Base-by-base conservation (phyloP, 305 asterid genomes). In the Stenogyne calaminthoides region DNA sequence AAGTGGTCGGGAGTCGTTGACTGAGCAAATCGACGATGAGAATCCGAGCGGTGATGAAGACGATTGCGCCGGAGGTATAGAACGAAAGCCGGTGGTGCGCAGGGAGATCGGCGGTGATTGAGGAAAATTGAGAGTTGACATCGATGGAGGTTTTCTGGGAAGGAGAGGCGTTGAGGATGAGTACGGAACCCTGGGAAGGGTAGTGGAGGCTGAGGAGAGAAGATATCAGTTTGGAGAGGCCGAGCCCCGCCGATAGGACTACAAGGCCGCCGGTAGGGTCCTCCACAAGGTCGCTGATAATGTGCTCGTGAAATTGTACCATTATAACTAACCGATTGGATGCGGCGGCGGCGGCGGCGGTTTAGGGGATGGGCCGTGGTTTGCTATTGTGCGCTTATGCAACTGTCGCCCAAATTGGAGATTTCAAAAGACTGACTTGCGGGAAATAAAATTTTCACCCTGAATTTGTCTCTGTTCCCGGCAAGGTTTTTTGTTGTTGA, bases 1-100 rank as follows among this genome's bases (percentile, higher is more conserved):
- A 54, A 47, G 87, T 83, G 20, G 93, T 71, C 3, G 96, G 95
- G 29, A 95, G 78, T 32, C 99, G 92, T 57, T 71, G 86, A 32
- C 94, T 88, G 75, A 95, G 96, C 77, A 95, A 78, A 78, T 92
- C 98, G 29, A 95, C 99, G 71, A 95, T 95, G 65, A 95, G 85
- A 59, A 95, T 95, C 66, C 99, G 88, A 20, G 98, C 68, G 19
- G 99, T 95, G 73, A 95, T 73, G 80, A 90, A 92, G 71, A 78
- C 77, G 37, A 88, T 64, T 7, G 91, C 93, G 7, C 98, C 97
- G 22, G 97, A 84, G 44, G 87, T 71, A 84, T 94, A 94, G 27
- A 94, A 84, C 4, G 93, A 75, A 34, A 91, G 80, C 52, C 99
- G 90, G 51, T 88, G 86, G 55, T 88, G 84, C 7, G 84, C 83